Conservation (phyloP, 352 stramenopile species). For the Phytophthora ohioensis region DNA sequence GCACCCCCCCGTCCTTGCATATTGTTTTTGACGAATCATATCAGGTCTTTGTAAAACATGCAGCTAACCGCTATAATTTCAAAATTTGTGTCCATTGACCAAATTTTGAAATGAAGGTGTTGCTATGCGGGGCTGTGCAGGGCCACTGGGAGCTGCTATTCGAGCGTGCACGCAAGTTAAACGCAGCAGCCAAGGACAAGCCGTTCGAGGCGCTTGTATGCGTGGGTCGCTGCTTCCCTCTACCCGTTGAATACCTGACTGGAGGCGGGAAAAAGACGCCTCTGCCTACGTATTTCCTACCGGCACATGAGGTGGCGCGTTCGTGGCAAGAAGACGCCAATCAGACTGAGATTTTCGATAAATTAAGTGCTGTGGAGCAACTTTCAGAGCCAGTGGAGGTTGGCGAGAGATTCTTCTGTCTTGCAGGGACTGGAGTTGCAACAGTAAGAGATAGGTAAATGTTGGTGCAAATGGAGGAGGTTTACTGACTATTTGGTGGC, state of each 20-base stretch:
- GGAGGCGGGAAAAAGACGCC: constrained; percentile 48
- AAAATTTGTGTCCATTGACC: neutral
- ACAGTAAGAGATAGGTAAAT: constrained; percentile 36
- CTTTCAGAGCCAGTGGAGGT: constrained; percentile 44
- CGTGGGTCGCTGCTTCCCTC: constrained; percentile 62
- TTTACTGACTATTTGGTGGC: constrained; percentile 8
- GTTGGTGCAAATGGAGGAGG: neutral
- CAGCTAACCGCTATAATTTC: neutral
- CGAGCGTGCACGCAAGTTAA: constrained; percentile 77
- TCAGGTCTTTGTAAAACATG: neutral
- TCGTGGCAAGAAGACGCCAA: constrained; percentile 38
- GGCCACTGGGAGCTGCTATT: constrained; percentile 72
- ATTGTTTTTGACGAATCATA: too few species aligned
- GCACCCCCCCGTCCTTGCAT: constrained; percentile 72
- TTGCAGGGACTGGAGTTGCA: constrained; percentile 56
- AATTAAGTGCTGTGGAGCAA: constrained; percentile 38
- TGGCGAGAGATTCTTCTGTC: constrained; percentile 56
- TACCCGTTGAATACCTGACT: constrained; percentile 56
- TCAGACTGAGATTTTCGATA: constrained; percentile 50
- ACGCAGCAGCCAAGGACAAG: constrained; percentile 57
- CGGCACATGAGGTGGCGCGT: constrained; percentile 39
- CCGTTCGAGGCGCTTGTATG: constrained; percentile 74
- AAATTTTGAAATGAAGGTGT: constrained; percentile 66
- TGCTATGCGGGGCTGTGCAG: constrained; percentile 76
- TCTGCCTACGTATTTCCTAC: constrained; percentile 71